A percentile compares a stretch with the other conserved stretches of the same genome.
phyloP scores from a whole-genome alignment of 495 filamentous ascomycete species.

The Aspergillus steynii region DNA sequence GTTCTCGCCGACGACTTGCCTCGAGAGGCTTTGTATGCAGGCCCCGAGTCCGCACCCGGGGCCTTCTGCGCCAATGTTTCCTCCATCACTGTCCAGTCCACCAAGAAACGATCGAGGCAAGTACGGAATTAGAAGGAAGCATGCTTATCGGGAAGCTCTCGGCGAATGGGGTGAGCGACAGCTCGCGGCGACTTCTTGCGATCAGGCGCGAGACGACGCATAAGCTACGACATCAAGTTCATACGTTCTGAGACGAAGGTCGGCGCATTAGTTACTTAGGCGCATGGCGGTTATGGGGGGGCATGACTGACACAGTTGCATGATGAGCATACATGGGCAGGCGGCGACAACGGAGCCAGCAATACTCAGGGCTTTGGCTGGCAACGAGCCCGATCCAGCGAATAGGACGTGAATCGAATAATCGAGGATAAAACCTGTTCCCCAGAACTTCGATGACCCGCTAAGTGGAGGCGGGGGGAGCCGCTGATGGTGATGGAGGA shows the following conservation, averaged over 20 bases:
- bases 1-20: conserved; percentile 18
- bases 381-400: neutral
- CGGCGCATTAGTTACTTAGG: conserved; percentile 14
- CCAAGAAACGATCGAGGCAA: conserved; percentile 29
- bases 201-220: neutral
- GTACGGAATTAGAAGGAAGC: conserved; percentile 16
- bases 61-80: conserved; percentile 28
- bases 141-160: conserved; percentile 23
- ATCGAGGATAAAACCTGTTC: conserved; percentile 2
- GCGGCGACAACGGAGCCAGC: neutral
- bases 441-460: conserved; percentile 6
- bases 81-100: conserved; percentile 32
- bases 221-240: neutral
- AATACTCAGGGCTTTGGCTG: neutral
- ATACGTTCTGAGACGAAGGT: conserved; percentile 10
- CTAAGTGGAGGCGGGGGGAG: conserved; percentile 8
- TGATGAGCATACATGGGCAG: neutral
- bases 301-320: neutral
- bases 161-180: conserved; percentile 6
- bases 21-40: conserved; percentile 16
- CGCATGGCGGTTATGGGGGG: conserved; percentile 5
- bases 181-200: conserved; percentile 1
- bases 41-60: conserved; percentile 13
- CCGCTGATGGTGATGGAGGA: conserved; percentile 6
- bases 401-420: conserved; percentile 1